Percentiles rank a stretch among this genome's conserved stretches.
phyloP scores from a whole-genome alignment of 225 moss, liverwort and hornwort genomes.

The Sphagnum tenellum region DNA sequence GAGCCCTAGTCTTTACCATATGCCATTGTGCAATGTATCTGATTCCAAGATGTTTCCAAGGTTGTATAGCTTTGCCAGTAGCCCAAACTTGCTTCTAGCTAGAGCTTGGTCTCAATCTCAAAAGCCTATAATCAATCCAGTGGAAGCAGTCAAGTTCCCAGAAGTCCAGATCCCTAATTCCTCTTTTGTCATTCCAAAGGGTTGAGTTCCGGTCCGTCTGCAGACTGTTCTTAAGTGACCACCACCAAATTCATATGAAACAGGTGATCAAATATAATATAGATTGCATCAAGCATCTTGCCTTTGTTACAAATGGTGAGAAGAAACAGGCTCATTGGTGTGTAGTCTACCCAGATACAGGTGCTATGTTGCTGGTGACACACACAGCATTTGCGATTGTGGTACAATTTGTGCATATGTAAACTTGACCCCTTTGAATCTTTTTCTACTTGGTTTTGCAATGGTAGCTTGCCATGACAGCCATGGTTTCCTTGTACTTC shows the following conservation, averaged over 20 bases:
- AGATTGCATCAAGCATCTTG: background rate
- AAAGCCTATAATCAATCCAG: too few relatives aligned
- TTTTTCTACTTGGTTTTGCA: background rate
- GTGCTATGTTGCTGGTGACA: background rate
- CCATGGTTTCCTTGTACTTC: too few relatives aligned
- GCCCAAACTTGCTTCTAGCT: too few relatives aligned
- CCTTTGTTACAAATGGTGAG: background rate
- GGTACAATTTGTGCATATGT: background rate
- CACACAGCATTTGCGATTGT: background rate
- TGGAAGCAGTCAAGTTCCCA: too few relatives aligned
- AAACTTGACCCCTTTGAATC: background rate
- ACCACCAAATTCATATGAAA: background rate
- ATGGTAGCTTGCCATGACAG: too few relatives aligned
- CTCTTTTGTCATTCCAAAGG: background rate
- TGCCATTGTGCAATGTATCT: too few relatives aligned
- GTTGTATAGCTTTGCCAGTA: too few relatives aligned
- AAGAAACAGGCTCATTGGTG: background rate
- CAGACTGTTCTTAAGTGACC: background rate
- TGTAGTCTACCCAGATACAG: background rate
- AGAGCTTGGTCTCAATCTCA: too few relatives aligned
- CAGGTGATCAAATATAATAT: background rate
- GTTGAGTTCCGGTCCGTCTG: background rate
- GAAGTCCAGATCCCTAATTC: too few relatives aligned
- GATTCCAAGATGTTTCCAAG: too few relatives aligned
- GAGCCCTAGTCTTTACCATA: too few relatives aligned